A percentile compares a stretch with the other conserved stretches of the same genome.
Evolutionary conservation across 1,284 basidiomycete genomes (phyloP).

Genomic region (Austroboletus niveus): DNA sequence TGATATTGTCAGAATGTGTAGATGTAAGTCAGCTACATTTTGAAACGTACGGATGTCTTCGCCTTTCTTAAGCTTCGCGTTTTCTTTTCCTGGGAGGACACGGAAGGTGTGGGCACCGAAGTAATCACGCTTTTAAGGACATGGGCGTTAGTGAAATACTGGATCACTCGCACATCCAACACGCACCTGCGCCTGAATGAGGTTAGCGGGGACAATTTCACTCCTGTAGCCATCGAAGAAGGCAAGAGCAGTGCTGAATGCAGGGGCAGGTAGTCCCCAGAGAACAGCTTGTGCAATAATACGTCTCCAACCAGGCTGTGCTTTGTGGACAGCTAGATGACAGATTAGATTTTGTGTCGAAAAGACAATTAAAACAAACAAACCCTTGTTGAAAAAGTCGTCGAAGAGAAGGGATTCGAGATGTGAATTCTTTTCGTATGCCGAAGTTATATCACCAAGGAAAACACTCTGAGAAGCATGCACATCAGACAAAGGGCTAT

Average conservation of each 20-base stretch:
- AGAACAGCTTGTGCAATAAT: constrained; percentile 95
- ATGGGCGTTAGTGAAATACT: constrained; percentile 33
- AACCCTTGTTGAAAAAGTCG: constrained; percentile 96
- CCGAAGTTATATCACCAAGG: constrained; percentile 89
- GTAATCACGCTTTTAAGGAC: constrained; percentile 70
- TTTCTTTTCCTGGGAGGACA: constrained; percentile 88
- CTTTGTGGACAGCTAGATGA: constrained; percentile 77
- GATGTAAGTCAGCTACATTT: constrained; percentile 4
- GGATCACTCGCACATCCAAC: background rate
- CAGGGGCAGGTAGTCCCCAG: constrained; percentile 97
- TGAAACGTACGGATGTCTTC: constrained; percentile 81
- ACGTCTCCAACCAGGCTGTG: constrained; percentile 98
- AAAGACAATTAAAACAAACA: constrained; percentile 1
- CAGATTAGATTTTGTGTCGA: constrained; percentile 5
- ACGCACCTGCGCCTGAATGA: constrained; percentile 87
- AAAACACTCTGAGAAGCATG: constrained; percentile 70
- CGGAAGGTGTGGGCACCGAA: constrained; percentile 95
- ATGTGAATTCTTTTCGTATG: constrained; percentile 84
- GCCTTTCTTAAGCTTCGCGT: constrained; percentile 73
- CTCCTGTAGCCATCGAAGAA: constrained; percentile 99
- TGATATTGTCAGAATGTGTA: constrained; percentile 6
- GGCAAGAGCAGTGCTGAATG: constrained; percentile 94
- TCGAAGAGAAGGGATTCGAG: constrained; percentile 96
- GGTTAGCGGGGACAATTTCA: constrained; percentile 90
- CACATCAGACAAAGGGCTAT: constrained; percentile 5